phyloP scores from a whole-genome alignment of 2,329 filamentous ascomycete species.

The Aspergillus candidus region DNA sequence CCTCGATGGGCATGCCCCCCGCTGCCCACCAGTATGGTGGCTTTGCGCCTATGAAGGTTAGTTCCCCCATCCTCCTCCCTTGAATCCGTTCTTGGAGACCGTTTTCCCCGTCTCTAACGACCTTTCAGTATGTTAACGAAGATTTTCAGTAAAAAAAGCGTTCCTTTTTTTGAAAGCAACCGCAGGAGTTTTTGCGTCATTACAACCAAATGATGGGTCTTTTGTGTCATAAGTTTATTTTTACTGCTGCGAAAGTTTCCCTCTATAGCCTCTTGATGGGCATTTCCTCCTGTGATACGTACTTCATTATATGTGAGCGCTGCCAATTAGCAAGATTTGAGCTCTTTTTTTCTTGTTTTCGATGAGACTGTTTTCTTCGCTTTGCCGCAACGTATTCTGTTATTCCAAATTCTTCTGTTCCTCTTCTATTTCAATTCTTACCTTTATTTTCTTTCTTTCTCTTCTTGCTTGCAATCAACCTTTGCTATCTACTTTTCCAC shows the following conservation, averaged over 20 bases:
- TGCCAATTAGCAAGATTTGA: slow-evolving; percentile 35
- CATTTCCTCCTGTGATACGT: slow-evolving; percentile 38
- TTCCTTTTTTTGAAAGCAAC: slow-evolving; percentile 38
- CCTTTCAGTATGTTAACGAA: slow-evolving; percentile 12
- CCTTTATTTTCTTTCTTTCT: slow-evolving; percentile 6
- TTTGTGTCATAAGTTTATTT: slow-evolving; percentile 36
- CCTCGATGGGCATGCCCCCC: slow-evolving; percentile 62
- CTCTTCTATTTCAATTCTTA: slow-evolving; percentile 4
- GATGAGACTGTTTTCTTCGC: slow-evolving; percentile 8
- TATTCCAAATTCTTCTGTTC: slow-evolving; percentile 10
- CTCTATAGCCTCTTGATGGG: slow-evolving; percentile 40
- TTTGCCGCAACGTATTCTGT: slow-evolving; percentile 6
- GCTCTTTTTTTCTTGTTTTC: slow-evolving; percentile 19
- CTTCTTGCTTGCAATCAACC: slow-evolving; percentile 4
- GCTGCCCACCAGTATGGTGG: slow-evolving; percentile 55
- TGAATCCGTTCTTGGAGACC: slow-evolving; percentile 19
- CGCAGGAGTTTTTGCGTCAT: slow-evolving; percentile 39
- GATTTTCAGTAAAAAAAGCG: slow-evolving; percentile 30
- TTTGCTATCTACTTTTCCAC: slow-evolving; percentile 10
- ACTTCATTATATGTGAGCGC: slow-evolving; percentile 38
- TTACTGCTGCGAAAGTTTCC: slow-evolving; percentile 31
- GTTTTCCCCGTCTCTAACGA: slow-evolving; percentile 5
- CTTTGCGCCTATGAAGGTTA: slow-evolving; percentile 63
- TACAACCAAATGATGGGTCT: slow-evolving; percentile 34
- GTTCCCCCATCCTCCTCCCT: slow-evolving; percentile 13